A percentile compares a stretch with the other conserved stretches of the same genome.
These are phyloP conservation scores for Aureobasidium pullulans DNA, from an alignment of 2,329 filamentous ascomycete genomes.

Conservation along the genomic window DNA sequence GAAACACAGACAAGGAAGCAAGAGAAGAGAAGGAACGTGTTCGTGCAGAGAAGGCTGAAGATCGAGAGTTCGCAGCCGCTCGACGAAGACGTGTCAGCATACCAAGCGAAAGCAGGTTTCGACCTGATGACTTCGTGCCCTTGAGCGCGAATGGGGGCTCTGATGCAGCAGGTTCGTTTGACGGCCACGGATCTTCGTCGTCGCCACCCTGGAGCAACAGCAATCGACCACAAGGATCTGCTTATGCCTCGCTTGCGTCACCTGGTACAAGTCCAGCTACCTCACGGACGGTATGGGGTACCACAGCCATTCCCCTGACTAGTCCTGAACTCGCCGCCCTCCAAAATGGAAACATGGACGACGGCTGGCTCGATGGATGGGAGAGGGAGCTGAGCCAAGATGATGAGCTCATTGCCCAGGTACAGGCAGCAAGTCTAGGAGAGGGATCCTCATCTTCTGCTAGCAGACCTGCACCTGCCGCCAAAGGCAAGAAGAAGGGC, in stretches of 20 bases:
- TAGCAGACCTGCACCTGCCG: constrained; percentile 24
- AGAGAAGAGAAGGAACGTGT: constrained; percentile 80
- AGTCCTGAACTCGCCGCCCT: constrained; percentile 48
- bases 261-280: constrained; percentile 75
- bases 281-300: constrained; percentile 87
- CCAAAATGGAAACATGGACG: constrained; percentile 47
- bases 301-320: constrained; percentile 53
- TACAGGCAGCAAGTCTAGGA: constrained; percentile 31
- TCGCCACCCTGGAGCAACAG: constrained; percentile 49
- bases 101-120: constrained; percentile 42
- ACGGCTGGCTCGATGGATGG: constrained; percentile 83
- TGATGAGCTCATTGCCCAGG: constrained; percentile 44
- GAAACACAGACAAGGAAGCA: constrained; percentile 72
- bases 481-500: constrained; percentile 55
- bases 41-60: constrained; percentile 73
- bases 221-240: constrained; percentile 51
- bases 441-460: constrained; percentile 8
- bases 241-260: constrained; percentile 63
- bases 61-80: constrained; percentile 59
- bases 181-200: constrained; percentile 30
- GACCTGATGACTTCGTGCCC: constrained; percentile 39
- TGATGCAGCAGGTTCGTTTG: constrained; percentile 22
- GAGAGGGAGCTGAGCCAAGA: constrained; percentile 71
- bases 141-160: constrained; percentile 23
- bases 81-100: constrained; percentile 53